Conservation (phyloP, 306 rosid species). For the Psophocarpus tetragonolobus region DNA sequence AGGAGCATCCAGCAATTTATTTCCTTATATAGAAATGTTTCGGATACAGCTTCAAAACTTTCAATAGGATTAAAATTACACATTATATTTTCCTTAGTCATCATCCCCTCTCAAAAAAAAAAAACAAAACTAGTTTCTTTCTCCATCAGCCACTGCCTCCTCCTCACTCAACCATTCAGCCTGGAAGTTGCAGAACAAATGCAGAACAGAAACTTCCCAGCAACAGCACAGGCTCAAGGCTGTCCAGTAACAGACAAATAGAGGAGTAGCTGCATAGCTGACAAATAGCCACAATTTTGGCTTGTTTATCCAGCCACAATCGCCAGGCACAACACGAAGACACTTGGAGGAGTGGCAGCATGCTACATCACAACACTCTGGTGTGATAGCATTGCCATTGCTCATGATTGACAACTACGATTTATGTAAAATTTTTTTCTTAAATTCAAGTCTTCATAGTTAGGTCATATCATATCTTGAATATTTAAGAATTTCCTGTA, state of each 20-base stretch:
- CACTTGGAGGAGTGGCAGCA: not conserved
- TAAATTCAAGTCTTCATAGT: not conserved
- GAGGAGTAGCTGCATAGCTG: not conserved
- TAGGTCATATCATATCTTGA: not conserved
- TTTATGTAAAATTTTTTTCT: not conserved
- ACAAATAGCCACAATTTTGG: not conserved
- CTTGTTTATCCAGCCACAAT: not conserved
- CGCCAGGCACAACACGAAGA: not conserved
- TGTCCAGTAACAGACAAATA: not conserved
- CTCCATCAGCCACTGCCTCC: not conserved
- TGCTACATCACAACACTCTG: not conserved
- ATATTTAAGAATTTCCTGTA: not conserved
- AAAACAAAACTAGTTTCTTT: not conserved
- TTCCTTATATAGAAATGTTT: not conserved
- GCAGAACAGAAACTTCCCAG: not conserved
- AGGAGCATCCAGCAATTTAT: not conserved
- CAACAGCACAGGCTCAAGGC: not conserved
- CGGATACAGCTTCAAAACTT: not conserved
- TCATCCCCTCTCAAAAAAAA: not conserved
- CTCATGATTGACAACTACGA: not conserved
- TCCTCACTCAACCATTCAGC: not conserved
- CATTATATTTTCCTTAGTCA: not conserved
- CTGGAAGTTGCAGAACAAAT: not conserved
- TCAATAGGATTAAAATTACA: not conserved
- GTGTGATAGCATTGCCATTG: not conserved